Evolutionary conservation across 768 basidiomycete genomes (phyloP).

Genomic region (Tricholoma terreum): DNA sequence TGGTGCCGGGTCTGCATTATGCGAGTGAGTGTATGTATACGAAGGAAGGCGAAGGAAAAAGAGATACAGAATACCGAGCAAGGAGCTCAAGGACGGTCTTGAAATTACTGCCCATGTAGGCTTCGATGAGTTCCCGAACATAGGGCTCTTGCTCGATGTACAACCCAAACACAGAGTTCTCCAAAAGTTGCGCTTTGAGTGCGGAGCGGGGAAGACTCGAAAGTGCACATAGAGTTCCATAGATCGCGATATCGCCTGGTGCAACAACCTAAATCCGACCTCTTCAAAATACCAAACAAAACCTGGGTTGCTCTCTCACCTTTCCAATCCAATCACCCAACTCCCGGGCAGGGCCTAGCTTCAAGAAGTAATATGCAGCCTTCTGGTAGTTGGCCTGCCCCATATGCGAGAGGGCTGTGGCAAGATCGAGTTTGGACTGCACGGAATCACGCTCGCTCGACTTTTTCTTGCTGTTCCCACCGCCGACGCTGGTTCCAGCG

Average conservation of each 20-base stretch:
- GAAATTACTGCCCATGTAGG: too few species aligned
- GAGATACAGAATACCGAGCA: slow-evolving; percentile 62
- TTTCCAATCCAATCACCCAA: too few species aligned
- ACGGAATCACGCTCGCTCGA: slow-evolving; percentile 63
- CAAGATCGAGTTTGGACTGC: slow-evolving; percentile 81
- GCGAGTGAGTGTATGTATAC: neutral
- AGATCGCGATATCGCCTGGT: too few species aligned
- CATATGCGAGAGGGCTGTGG: slow-evolving; percentile 73
- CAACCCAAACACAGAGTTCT: slow-evolving; percentile 65
- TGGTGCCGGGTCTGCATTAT: slow-evolving; percentile 65
- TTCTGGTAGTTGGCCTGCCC: slow-evolving; percentile 74
- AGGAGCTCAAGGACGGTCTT: slow-evolving; percentile 76
- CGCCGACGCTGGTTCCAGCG: slow-evolving; percentile 11
- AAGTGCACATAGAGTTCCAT: too few species aligned
- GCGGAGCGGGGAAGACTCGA: slow-evolving; percentile 68
- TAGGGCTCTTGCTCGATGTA: slow-evolving; percentile 89
- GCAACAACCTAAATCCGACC: slow-evolving; percentile 64
- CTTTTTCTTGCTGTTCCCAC: slow-evolving; percentile 40
- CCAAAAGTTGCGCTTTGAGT: slow-evolving; percentile 66
- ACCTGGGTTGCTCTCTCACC: too few species aligned
- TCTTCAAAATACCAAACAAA: neutral
- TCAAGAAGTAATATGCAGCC: slow-evolving; percentile 74
- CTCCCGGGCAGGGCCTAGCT: slow-evolving; percentile 59
- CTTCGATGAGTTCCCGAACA: slow-evolving; percentile 79
- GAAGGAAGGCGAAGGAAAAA: neutral